Percentiles rank a stretch among this genome's conserved stretches.
Evolutionary conservation across 257 asterid genomes (phyloP).

Genomic region (Leptodermis oblonga): DNA sequence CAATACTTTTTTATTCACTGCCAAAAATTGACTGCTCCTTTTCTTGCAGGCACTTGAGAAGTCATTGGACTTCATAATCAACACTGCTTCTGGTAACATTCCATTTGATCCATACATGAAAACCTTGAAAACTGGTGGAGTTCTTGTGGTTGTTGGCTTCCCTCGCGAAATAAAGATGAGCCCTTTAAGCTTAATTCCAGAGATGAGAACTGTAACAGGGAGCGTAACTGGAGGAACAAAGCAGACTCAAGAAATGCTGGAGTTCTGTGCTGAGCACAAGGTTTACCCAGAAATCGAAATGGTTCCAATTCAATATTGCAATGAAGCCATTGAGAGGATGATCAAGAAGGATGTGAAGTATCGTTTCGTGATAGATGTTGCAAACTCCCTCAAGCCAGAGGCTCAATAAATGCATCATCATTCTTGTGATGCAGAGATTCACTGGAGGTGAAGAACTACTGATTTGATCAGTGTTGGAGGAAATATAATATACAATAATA

Average conservation of each 20-base stretch:
- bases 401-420: background rate
- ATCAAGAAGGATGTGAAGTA: constrained; percentile 80
- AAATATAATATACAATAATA: too few relatives aligned
- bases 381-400: constrained; percentile 49
- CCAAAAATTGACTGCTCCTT: constrained; percentile 8
- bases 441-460: too few relatives aligned
- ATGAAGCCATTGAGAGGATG: constrained; percentile 57
- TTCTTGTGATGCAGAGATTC: background rate
- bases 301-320: constrained; percentile 63
- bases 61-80: constrained; percentile 73
- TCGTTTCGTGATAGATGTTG: constrained; percentile 85
- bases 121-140: constrained; percentile 65
- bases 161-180: constrained; percentile 73
- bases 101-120: constrained; percentile 61
- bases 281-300: constrained; percentile 75
- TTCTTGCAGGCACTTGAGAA: constrained; percentile 51
- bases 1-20: background rate
- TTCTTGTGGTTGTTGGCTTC: constrained; percentile 75
- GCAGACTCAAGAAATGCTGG: constrained; percentile 75
- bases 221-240: constrained; percentile 81
- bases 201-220: constrained; percentile 59
- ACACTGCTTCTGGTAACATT: constrained; percentile 70
- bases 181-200: constrained; percentile 45
- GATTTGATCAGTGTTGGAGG: too few relatives aligned
- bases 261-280: constrained; percentile 76